A percentile compares a stretch with the other conserved stretches of the same genome.
These are phyloP conservation scores for Stagonosporopsis rhizophila DNA, from an alignment of 2,329 filamentous ascomycete species.

Conservation along the genomic window DNA sequence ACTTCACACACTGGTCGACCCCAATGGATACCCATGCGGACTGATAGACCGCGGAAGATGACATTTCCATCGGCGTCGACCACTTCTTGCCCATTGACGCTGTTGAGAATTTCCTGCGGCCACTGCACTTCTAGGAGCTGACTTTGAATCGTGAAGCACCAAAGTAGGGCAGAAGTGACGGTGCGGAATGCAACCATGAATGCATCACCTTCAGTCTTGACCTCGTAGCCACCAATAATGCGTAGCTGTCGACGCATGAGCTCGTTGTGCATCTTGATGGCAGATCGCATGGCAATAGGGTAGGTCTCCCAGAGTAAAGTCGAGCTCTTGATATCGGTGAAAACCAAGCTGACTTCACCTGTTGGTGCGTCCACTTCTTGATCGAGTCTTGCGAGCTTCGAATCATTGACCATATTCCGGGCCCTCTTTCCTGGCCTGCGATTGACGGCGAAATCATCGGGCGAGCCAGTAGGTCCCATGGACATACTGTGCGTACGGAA, in stretches of 20 bases:
- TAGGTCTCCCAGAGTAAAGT: slow-evolving; percentile 96
- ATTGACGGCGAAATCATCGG: slow-evolving; percentile 72
- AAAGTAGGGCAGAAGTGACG: slow-evolving; percentile 89
- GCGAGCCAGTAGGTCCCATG: slow-evolving; percentile 76
- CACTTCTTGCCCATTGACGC: slow-evolving; percentile 81
- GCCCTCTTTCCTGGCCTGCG: slow-evolving; percentile 65
- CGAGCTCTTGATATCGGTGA: slow-evolving; percentile 99
- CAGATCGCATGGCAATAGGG: slow-evolving; percentile 92
- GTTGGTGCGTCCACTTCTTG: slow-evolving; percentile 90
- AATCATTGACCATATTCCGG: slow-evolving; percentile 72
- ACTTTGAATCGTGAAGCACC: slow-evolving; percentile 94
- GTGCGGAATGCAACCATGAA: slow-evolving; percentile 99
- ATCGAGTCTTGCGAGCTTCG: slow-evolving; percentile 83
- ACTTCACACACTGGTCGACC: slow-evolving; percentile 93
- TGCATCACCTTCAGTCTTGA: slow-evolving; percentile 99
- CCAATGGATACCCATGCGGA: slow-evolving; percentile 97
- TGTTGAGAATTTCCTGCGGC: slow-evolving; percentile 91
- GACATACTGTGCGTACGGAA: slow-evolving; percentile 84
- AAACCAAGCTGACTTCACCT: slow-evolving; percentile 90
- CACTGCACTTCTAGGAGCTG: slow-evolving; percentile 87
- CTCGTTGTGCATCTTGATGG: slow-evolving; percentile 97
- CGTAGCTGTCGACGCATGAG: slow-evolving; percentile 93
- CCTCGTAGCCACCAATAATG: slow-evolving; percentile 94
- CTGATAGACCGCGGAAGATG: slow-evolving; percentile 93
- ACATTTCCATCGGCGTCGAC: slow-evolving; percentile 83